phyloP scores from a whole-genome alignment of 139 green algal species.

The Chlorella sp. region DNA sequence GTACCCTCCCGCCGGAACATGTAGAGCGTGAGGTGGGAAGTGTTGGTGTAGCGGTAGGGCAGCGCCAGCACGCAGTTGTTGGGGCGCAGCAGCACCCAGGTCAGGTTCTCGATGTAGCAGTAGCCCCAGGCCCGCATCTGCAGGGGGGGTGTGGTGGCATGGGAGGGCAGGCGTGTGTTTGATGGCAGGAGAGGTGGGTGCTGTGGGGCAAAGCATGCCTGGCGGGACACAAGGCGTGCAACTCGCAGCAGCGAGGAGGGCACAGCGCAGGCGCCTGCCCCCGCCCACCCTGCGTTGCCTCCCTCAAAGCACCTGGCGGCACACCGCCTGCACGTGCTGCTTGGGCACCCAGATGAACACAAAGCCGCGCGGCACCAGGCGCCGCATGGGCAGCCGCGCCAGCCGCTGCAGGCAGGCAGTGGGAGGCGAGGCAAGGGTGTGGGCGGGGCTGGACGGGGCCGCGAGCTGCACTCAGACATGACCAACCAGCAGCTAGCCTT shows the following conservation, averaged over 20 bases:
- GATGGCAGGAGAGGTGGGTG: too few species aligned
- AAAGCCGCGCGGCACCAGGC: constrained; percentile 85
- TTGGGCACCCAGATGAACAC: constrained; percentile 91
- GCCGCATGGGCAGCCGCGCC: constrained; percentile 63
- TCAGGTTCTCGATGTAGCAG: constrained; percentile 94
- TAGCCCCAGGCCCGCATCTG: constrained; percentile 73
- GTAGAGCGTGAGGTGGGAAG: constrained; percentile 88
- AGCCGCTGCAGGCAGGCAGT: constrained; percentile 40
- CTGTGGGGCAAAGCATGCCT: too few species aligned
- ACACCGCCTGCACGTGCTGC: constrained; percentile 59
- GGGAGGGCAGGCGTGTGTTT: background rate
- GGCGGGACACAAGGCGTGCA: too few species aligned
- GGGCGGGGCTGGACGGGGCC: too few species aligned
- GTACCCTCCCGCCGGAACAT: constrained; percentile 88
- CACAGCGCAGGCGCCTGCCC: too few species aligned
- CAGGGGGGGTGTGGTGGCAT: background rate
- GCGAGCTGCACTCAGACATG: too few species aligned
- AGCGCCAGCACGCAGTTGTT: constrained; percentile 73
- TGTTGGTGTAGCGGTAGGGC: constrained; percentile 46
- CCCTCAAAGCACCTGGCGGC: constrained; percentile 16
- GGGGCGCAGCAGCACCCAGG: constrained; percentile 84
- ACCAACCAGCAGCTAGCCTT: too few species aligned
- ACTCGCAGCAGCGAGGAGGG: too few species aligned
- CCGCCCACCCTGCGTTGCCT: too few species aligned
- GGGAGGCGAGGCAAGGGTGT: background rate